Base-by-base conservation (phyloP, 2,329 filamentous ascomycete genomes). In the Colletotrichum lini region DNA sequence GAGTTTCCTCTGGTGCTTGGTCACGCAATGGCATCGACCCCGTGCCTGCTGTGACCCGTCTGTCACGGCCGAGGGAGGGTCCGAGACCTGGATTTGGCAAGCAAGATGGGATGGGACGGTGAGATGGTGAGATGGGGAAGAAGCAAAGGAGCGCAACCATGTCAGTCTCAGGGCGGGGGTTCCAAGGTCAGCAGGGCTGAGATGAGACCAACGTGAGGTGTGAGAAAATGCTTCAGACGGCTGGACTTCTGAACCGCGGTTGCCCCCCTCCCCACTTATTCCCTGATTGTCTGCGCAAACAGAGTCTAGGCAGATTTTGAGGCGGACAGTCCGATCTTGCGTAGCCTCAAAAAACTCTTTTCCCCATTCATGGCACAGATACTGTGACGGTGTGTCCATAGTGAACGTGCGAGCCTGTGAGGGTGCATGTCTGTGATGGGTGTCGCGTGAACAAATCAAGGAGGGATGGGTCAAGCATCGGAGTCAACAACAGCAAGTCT, bases 131-230 rank as follows among this genome's bases (percentile, higher is more conserved):
- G 4, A 30, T 8, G 38, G n/a, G 53, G 45, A 50, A 52, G 45
- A 10, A 10, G 49, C 18, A 26, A 59, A 30, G 21, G 21, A 38
- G 45, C 58, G 26, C 26, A 54, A 47, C 53, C 67, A 52, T 26
- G 54, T 59, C 61, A 47, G 42, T 23, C n/a, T 61, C 59, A 42
- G 16, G 35, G 59, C 45, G 30, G 45, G 18, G 4, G 8, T 38
- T 38, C 44, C 45, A 40, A 47, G 61, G 53, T 66, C 54, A 69
- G 61, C 67, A 65, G 67, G 67, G 61, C 67, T 69, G 61, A 69
- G 53, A 65, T 66, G 67, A 69, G 67, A 69, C 61, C 67, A 65
- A 47, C 45, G 40, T 59, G 67, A 66, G 61, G 56, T 65, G 45
- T 61, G 26, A 35, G 58, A 40, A 40, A 7, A 53, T 38, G 53